Base-by-base conservation (phyloP, 1,139 yeast species). In the Protomyces lactucae-debilis region DNA sequence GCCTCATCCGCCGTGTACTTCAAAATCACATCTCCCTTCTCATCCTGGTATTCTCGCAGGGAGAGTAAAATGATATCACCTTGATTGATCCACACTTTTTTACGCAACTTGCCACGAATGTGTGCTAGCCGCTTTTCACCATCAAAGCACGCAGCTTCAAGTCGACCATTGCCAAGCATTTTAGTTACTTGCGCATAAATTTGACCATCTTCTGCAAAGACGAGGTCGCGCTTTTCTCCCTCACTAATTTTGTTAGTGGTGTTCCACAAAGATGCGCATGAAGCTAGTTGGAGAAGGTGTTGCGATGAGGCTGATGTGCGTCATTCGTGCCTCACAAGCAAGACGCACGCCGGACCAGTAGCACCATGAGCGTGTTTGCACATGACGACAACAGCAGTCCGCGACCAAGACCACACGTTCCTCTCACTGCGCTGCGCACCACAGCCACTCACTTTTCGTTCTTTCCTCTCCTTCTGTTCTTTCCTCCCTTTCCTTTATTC, bases 1-100 rank as follows among this genome's bases (percentile, higher is more conserved):
- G 99, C 99, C 79, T 95, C 99, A 74, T 95, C 99, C 57, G 97
- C 87, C 76, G 88, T 91, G 79, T 87, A 95, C 79, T 93, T 93
- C 78, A 93, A 95, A 65, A 95, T 93, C 71, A 95, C 98, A 76
- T 95, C 99, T 80, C 97, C 95, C 77, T 88, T 95, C 70, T 90
- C 97, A 75, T 93, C 98, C 79, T 95, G 97, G 85, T 93, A 95
- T 74, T 95, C 99, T 83, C 99, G 90, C 74, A 95, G 84, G 5
- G 97, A 91, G 57, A 93, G 93, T 74, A 95, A 81, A 71, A 95
- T 91, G 72, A 95, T 95, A 76, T 95, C 99, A 79, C 99, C 99
- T 78, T 91, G 98, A 55, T 90, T 88, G 90, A 95, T 92, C 99
- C 99, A 95, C 68, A 69, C 71, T 85, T 93, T 93, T 86, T 95